Base-by-base conservation (phyloP, 1,284 basidiomycete genomes). In the Lignosus rhinocerotis region DNA sequence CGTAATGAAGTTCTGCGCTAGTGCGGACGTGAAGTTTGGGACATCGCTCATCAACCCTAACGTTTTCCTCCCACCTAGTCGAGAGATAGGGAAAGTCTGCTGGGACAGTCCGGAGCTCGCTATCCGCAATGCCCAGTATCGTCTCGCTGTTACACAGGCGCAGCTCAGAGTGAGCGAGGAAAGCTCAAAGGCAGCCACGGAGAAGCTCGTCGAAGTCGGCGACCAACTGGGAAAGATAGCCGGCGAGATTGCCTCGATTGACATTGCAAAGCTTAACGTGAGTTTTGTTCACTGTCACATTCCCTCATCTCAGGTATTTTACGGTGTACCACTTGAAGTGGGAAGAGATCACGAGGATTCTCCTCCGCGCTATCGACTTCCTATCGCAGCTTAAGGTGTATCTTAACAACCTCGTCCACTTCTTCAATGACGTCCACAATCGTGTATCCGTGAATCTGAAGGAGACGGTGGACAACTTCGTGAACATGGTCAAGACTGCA, bases 361-460 rank as follows among this genome's bases (percentile, higher is more conserved):
- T 59, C 17, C 16, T 14, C 9, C 45, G 44, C n/a, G 58, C 58
- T 10, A 59, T 59, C 30, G 21, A 47, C 16, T 59, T 55, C 30
- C 53, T 59, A 1, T 55, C 44, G 53, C 42, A 59, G 58, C 49
- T 59, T 33, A 59, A 55, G 53, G 33, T 8, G 36, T 59, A 55
- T 42, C 49, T 59, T 12, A 55, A 59, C 53, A 52, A 55, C 31
- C 48, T 59, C 31, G 58, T 59, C 11, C 53, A 55, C 11, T 59
- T 59, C 53, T 59, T 59, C 44, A 44, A 46, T 21, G 36, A 43
- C 5, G 53, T 59, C 7, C 45, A 59, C 43, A 59, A 51, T n/a
- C 45, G 55, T 30, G 58, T 59, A 33, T 59, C 57, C 19, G 21
- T 52, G 19, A 55, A 49, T 6, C 32, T 59, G 5, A 34, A 42